These are phyloP conservation scores for Collariella sp. DNA, from an alignment of 495 filamentous ascomycete genomes.

Conservation along the genomic window DNA sequence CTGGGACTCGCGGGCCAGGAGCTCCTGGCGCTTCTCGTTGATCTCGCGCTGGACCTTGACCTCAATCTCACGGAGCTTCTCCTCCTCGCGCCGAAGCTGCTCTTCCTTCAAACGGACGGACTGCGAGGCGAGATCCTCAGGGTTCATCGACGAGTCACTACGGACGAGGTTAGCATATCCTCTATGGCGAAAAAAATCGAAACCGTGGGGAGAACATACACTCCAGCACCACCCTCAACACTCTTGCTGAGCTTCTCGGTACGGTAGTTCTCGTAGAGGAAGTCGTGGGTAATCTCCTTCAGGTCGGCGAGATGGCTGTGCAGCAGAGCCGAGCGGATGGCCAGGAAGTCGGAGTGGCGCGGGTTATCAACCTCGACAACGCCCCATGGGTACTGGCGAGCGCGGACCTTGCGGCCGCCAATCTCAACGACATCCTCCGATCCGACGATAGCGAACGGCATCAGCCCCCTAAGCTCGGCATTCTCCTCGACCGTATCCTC, in stretches of 20 bases:
- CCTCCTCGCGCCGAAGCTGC: conserved; percentile 95
- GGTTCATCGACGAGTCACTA: conserved; percentile 86
- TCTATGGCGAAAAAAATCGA: not conserved
- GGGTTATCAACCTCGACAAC: conserved; percentile 98
- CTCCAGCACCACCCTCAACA: conserved; percentile 78
- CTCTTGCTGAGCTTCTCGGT: conserved; percentile 99
- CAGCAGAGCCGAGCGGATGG: conserved; percentile 89
- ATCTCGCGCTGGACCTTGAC: conserved; percentile 99
- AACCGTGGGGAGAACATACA: conserved; percentile 51
- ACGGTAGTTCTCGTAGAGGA: conserved; percentile 99
- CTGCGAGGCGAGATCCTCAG: conserved; percentile 91
- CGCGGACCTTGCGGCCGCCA: conserved; percentile 79
- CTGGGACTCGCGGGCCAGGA: conserved; percentile 95
- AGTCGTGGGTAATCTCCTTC: conserved; percentile 99
- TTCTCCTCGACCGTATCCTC: conserved; percentile 99
- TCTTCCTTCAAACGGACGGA: conserved; percentile 98
- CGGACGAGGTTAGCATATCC: conserved; percentile 28
- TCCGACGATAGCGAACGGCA: conserved; percentile 98
- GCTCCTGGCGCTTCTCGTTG: conserved; percentile 98
- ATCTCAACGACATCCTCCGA: conserved; percentile 94
- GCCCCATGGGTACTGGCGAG: conserved; percentile 97
- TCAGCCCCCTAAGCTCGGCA: conserved; percentile 87
- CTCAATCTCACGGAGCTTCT: conserved; percentile 98
- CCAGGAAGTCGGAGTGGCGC: conserved; percentile 95
- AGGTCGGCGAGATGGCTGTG: conserved; percentile 96